Conservation (phyloP, 2,329 filamentous ascomycete species). For the Purpureocillium takamizusanense region DNA sequence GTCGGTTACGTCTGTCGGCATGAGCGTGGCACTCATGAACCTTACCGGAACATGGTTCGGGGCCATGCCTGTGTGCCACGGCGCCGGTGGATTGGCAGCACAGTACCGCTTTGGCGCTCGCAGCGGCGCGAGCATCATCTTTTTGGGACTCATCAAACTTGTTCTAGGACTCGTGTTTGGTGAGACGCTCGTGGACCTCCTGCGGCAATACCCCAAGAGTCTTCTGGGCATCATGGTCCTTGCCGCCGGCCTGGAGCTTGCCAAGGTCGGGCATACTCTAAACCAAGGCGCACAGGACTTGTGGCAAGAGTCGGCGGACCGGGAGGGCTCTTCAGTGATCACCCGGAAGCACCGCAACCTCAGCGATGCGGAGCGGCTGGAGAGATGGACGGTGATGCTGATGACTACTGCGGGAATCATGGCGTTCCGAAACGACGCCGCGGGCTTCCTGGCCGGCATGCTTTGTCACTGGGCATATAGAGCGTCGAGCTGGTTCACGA, state of each 20-base stretch:
- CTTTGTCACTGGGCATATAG: slow-evolving; percentile 65
- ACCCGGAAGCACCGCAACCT: slow-evolving; percentile 40
- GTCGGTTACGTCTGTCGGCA: slow-evolving; percentile 65
- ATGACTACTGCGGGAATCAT: slow-evolving; percentile 75
- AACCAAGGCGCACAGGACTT: slow-evolving; percentile 61
- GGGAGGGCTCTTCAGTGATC: slow-evolving; percentile 17
- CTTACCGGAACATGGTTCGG: slow-evolving; percentile 83
- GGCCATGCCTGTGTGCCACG: slow-evolving; percentile 92
- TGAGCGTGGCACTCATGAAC: slow-evolving; percentile 80
- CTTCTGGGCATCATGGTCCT: slow-evolving; percentile 84
- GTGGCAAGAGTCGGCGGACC: slow-evolving; percentile 44
- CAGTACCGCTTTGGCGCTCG: slow-evolving; percentile 89
- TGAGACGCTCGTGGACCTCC: slow-evolving; percentile 59
- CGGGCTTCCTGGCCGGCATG: slow-evolving; percentile 78
- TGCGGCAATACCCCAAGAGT: slow-evolving; percentile 64
- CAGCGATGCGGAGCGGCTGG: slow-evolving; percentile 58
- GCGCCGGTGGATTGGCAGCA: slow-evolving; percentile 80
- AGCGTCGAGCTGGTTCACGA: slow-evolving; percentile 31
- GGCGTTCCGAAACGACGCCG: slow-evolving; percentile 81
- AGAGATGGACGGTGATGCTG: slow-evolving; percentile 84
- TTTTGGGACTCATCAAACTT: slow-evolving; percentile 71
- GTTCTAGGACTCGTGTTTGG: slow-evolving; percentile 68
- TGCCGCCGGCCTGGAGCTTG: slow-evolving; percentile 79
- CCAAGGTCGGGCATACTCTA: slow-evolving; percentile 73
- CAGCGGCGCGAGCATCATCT: slow-evolving; percentile 72